Evolutionary conservation across 2,329 filamentous ascomycete genomes (phyloP).

Genomic region (Calcarisporium arbuscula): DNA sequence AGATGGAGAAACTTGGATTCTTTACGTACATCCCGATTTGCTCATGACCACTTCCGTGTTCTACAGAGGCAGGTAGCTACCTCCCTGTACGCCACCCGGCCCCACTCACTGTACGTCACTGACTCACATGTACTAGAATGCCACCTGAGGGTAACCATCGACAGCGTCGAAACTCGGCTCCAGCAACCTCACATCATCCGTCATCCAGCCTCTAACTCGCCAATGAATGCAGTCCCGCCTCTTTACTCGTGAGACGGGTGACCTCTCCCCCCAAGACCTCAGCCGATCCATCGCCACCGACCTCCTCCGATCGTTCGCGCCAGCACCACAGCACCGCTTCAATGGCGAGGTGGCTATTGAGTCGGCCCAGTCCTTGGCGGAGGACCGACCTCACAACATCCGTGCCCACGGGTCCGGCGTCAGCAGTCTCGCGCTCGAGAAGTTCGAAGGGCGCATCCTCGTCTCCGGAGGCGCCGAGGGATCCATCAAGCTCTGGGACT

Average conservation of each 20-base stretch:
- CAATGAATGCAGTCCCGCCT: slow-evolving; percentile 66
- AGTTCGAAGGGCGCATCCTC: slow-evolving; percentile 70
- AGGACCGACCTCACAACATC: slow-evolving; percentile 28
- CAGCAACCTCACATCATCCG: background rate
- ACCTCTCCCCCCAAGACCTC: slow-evolving; percentile 56
- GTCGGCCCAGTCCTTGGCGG: slow-evolving; percentile 3
- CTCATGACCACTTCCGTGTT: too few species aligned
- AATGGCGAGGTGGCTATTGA: slow-evolving; percentile 40
- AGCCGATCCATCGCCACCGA: slow-evolving; percentile 58
- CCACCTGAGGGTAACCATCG: too few species aligned
- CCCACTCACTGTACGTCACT: too few species aligned
- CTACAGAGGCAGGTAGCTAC: too few species aligned
- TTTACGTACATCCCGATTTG: too few species aligned
- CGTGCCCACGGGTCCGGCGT: slow-evolving; percentile 74
- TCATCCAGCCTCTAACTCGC: slow-evolving; percentile 5
- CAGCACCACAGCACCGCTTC: slow-evolving; percentile 63
- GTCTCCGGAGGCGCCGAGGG: slow-evolving; percentile 83
- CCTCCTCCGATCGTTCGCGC: slow-evolving; percentile 63
- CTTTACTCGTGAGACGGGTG: slow-evolving; percentile 69
- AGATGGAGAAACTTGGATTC: too few species aligned
- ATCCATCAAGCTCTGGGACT: slow-evolving; percentile 80
- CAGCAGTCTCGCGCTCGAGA: slow-evolving; percentile 72
- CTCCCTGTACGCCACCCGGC: too few species aligned
- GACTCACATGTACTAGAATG: too few species aligned
- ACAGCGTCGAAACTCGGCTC: background rate